Conservation (phyloP, 257 asterid species). For the Scutellaria galericulata region DNA sequence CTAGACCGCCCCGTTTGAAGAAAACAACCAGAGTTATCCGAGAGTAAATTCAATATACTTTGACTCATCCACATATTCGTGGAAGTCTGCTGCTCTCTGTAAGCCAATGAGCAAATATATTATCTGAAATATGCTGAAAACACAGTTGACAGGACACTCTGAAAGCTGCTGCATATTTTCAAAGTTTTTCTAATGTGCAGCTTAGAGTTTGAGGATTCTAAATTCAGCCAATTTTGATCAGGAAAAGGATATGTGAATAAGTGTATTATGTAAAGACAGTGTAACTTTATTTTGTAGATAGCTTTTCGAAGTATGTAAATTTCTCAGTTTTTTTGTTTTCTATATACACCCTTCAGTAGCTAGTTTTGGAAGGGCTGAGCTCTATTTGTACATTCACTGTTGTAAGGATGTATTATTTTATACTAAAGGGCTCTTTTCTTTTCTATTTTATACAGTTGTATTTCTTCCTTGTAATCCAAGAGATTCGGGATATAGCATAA, state of each 20-base stretch:
- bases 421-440: background rate
- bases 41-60: constrained; percentile 33
- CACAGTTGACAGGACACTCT: constrained; percentile 2
- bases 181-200: constrained; percentile 21
- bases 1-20: constrained; percentile 44
- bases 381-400: background rate
- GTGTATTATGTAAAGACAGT: background rate
- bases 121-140: constrained; percentile 21
- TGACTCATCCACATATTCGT: constrained; percentile 17
- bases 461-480: constrained; percentile 2
- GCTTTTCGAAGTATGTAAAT: constrained; percentile 24
- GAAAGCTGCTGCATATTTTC: background rate
- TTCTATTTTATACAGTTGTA: too few species aligned
- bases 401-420: background rate
- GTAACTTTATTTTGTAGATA: constrained; percentile 29
- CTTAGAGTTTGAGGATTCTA: constrained; percentile 12
- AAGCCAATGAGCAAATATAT: constrained; percentile 24
- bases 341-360: constrained; percentile 11
- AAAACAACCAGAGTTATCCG: constrained; percentile 45
- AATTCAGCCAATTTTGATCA: constrained; percentile 37
- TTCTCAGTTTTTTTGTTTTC: constrained; percentile 16
- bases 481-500: background rate
- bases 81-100: constrained; percentile 16
- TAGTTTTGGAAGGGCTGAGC: constrained; percentile 23
- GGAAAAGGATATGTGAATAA: constrained; percentile 27